These are phyloP conservation scores for Ehretia macrophylla DNA, from an alignment of 257 asterid species.

Conservation along the genomic window DNA sequence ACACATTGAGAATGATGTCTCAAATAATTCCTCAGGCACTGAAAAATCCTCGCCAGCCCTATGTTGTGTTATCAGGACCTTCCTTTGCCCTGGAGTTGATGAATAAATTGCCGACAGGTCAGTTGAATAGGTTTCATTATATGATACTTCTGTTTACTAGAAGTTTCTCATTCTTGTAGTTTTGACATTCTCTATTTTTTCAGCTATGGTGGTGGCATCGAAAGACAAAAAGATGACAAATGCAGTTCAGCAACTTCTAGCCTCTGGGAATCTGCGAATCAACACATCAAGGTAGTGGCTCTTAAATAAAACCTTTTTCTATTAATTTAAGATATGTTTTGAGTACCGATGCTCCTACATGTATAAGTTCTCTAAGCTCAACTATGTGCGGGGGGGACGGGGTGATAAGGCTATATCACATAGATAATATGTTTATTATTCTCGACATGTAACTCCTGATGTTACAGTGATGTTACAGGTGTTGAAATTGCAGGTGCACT, in stretches of 20 bases:
- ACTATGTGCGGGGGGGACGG: neutral
- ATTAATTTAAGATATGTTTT: neutral
- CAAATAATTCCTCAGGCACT: constrained; percentile 80
- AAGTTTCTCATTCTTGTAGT: neutral
- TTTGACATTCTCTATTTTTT: neutral
- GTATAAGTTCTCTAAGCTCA: too few relatives aligned
- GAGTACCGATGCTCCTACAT: neutral
- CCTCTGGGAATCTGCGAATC: constrained; percentile 68
- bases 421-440: neutral
- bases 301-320: neutral
- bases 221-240: constrained; percentile 81
- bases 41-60: constrained; percentile 87
- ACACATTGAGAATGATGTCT: constrained; percentile 81
- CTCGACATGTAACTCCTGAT: constrained; percentile 54
- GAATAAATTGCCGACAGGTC: constrained; percentile 91
- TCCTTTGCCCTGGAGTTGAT: constrained; percentile 88
- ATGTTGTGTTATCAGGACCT: constrained; percentile 82
- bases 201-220: constrained; percentile 92
- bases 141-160: neutral
- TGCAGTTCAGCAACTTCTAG: constrained; percentile 87
- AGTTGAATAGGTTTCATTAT: constrained; percentile 18
- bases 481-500: constrained; percentile 97
- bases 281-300: constrained; percentile 75
- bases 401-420: neutral
- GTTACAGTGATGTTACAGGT: constrained; percentile 93